Base-by-base conservation (phyloP, 2,329 filamentous ascomycete genomes). In the Curvularia sp. region DNA sequence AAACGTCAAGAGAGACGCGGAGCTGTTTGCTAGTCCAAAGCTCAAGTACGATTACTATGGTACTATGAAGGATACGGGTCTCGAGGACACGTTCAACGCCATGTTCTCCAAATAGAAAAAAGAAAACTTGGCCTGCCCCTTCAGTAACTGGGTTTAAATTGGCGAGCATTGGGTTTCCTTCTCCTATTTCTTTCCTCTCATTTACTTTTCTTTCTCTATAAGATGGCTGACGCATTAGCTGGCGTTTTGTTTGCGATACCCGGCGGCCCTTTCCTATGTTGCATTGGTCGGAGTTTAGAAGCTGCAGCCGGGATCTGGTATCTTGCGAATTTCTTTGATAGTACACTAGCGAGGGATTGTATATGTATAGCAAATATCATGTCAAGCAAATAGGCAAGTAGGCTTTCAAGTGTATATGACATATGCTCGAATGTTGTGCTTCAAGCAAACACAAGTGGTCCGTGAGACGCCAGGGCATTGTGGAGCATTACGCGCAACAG, bases 21-120 rank as follows among this genome's bases (percentile, higher is more conserved):
- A 72, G 51, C 36, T 76, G 15, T 76, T 76, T 55, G 60, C 60
- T 19, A 62, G 63, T 43, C 74, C 74, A 2, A 70, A 76, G 55
- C 56, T 76, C 12, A 74, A 75, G 60, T 76, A 73, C 42, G 72
- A 74, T 50, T 63, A 68, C 38, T 74, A 73, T 58, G 66, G 63
- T 6, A 66, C 61, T n/a, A 61, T 61, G 61, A 71, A 70, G 61
- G 65, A 68, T 38, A 76, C 73, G 7, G 74, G 74, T 2, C 30
- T 76, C 28, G 74, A 76, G 51, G 67, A 71, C 34, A 67, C 64
- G 2, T 76, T 76, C 41, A 72, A 74, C 41, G 59, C 57, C 10
- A 54, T 76, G 36, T 76, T 76, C 52, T 69, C 69, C 10, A 69
- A 73, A 28, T 74, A 46, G 55, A 41, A 21, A 19, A 13, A 19